A percentile compares a stretch with the other conserved stretches of the same genome.
phyloP scores from a whole-genome alignment of 352 stramenopile genomes.

The Phytophthora pistaciae region DNA sequence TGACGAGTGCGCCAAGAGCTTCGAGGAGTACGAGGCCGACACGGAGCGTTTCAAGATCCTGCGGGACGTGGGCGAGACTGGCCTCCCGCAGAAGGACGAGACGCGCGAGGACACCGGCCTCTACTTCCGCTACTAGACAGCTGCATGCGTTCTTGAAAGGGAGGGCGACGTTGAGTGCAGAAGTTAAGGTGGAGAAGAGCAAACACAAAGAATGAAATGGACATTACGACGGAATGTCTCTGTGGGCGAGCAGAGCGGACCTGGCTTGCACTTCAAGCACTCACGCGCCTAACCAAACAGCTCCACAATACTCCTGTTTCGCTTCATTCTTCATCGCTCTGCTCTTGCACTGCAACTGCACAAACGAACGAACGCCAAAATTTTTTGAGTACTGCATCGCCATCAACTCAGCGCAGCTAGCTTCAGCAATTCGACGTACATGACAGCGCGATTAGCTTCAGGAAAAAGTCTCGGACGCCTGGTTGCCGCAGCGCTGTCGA shows the following conservation, averaged over 20 bases:
- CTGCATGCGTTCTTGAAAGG: constrained; percentile 11
- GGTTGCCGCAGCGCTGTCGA: constrained; percentile 42
- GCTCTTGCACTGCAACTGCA: constrained; percentile 38
- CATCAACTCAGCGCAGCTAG: neutral
- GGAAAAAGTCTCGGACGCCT: constrained; percentile 64
- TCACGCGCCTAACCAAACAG: neutral
- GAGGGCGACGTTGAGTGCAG: constrained; percentile 20
- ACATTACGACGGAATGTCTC: constrained; percentile 27
- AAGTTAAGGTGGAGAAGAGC: constrained; percentile 30
- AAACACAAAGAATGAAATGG: constrained; percentile 54
- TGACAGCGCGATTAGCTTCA: constrained; percentile 71
- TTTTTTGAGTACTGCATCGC: neutral
- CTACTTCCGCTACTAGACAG: constrained; percentile 92
- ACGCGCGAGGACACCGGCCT: constrained; percentile 83
- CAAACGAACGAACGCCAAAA: constrained; percentile 3
- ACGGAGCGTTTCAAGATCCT: constrained; percentile 81
- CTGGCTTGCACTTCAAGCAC: neutral
- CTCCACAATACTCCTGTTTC: neutral
- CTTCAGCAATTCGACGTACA: constrained; percentile 34
- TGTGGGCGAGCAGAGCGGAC: neutral
- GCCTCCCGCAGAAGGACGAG: constrained; percentile 74
- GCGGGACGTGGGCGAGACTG: constrained; percentile 82
- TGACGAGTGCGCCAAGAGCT: constrained; percentile 82
- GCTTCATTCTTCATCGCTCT: constrained; percentile 34
- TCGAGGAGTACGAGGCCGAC: constrained; percentile 85